These are phyloP conservation scores for Gleditsia sinensis DNA, from an alignment of 306 rosid genomes.

Conservation along the genomic window DNA sequence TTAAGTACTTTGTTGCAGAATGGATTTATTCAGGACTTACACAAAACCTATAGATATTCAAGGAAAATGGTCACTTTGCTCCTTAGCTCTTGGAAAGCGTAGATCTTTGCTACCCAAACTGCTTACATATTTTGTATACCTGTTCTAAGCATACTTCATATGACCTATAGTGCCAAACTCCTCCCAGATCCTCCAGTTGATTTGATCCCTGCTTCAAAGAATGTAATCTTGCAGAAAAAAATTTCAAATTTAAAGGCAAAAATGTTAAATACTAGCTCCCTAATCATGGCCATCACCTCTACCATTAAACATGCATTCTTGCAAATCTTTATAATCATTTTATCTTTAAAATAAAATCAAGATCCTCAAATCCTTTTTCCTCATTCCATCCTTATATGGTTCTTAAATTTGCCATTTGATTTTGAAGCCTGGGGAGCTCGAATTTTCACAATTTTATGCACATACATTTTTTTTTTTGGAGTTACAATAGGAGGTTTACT, in stretches of 20 bases:
- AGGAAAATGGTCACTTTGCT: neutral
- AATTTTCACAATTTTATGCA: neutral
- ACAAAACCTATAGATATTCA: slow-evolving; percentile 5
- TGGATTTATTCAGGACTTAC: neutral
- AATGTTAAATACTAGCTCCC: neutral
- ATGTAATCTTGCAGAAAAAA: neutral
- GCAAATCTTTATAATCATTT: neutral
- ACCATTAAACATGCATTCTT: neutral
- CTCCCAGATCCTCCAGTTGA: neutral
- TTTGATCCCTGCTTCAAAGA: neutral
- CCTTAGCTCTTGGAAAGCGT: neutral
- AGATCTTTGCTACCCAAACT: neutral
- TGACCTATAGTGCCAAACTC: neutral
- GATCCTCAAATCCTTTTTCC: neutral
- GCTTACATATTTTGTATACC: neutral
- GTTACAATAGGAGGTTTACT: neutral
- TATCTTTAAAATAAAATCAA: neutral
- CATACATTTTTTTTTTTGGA: neutral
- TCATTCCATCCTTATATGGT: neutral
- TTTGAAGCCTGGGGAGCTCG: slow-evolving; percentile 2
- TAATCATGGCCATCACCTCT: neutral
- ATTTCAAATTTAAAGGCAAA: neutral
- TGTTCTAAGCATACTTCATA: neutral
- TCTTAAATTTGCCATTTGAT: neutral
- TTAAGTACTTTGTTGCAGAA: neutral